These are phyloP conservation scores for Fistulifera solaris DNA, from an alignment of 108 stramenopile genomes.

Conservation along the genomic window DNA sequence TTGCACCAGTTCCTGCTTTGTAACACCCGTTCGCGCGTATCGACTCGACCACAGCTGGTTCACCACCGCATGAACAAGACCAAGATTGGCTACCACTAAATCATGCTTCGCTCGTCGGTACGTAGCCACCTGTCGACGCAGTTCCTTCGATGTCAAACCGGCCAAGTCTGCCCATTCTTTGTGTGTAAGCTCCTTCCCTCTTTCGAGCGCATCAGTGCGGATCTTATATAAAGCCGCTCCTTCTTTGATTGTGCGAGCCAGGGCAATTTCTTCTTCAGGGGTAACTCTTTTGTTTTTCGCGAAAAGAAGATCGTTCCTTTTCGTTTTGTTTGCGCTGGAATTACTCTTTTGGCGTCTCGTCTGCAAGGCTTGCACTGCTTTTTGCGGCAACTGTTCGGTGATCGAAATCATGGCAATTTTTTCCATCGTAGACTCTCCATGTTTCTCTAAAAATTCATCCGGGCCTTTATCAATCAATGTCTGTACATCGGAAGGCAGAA, in stretches of 20 bases:
- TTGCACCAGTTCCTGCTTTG: conserved; percentile 83
- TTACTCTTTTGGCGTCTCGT: background rate
- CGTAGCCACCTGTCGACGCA: conserved; percentile 45
- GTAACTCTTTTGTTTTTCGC: conserved; percentile 17
- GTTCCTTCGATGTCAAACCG: conserved; percentile 31
- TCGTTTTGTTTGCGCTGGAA: background rate
- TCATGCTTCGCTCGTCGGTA: conserved; percentile 67
- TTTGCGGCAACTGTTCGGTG: conserved; percentile 36
- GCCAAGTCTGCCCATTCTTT: conserved; percentile 61
- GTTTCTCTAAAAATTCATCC: conserved; percentile 25
- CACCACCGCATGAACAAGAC: conserved; percentile 71
- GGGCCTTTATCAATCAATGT: conserved; percentile 24
- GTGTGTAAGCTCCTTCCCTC: conserved; percentile 24
- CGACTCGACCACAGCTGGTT: conserved; percentile 28
- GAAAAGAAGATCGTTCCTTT: background rate
- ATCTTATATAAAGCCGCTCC: conserved; percentile 56
- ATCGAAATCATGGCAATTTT: conserved; percentile 48
- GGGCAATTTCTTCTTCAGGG: conserved; percentile 60
- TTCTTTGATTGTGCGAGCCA: conserved; percentile 58
- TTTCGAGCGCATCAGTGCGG: conserved; percentile 38
- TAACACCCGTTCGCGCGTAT: conserved; percentile 19
- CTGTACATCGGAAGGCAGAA: conserved; percentile 25
- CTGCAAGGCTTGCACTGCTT: conserved; percentile 25
- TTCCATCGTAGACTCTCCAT: conserved; percentile 31
- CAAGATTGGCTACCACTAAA: conserved; percentile 69